Evolutionary conservation across 2,329 filamentous ascomycete genomes (phyloP).

Genomic region (Chalaropsis thielavioides): DNA sequence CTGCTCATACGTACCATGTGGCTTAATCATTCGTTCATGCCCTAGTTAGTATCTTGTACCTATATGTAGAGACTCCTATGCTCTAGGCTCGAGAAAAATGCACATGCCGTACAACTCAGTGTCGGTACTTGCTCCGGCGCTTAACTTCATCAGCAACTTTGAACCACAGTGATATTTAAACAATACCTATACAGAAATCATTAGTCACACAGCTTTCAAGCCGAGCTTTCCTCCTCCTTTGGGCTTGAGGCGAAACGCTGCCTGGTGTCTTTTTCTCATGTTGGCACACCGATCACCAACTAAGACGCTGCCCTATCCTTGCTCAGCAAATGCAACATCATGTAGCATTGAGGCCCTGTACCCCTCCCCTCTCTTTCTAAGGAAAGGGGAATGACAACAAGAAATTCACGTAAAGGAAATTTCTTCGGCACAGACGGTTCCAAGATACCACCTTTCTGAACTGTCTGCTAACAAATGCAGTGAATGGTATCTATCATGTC

Average conservation of each 20-base stretch:
- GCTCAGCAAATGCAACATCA: background rate
- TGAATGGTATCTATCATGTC: background rate
- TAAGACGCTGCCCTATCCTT: background rate
- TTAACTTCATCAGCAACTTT: background rate
- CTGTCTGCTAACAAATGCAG: background rate
- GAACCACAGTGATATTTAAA: background rate
- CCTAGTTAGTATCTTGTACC: background rate
- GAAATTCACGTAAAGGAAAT: background rate
- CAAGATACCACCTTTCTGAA: background rate
- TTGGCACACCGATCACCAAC: background rate
- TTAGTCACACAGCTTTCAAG: background rate
- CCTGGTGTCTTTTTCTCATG: background rate
- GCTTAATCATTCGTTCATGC: background rate
- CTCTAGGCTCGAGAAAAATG: background rate
- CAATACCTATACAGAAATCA: background rate
- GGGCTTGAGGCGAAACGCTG: background rate
- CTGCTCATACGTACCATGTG: background rate
- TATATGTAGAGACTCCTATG: background rate
- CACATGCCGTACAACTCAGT: background rate
- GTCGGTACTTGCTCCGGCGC: background rate
- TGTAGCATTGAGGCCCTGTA: background rate
- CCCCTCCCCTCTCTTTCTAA: background rate
- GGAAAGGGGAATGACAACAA: background rate
- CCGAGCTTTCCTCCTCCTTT: background rate
- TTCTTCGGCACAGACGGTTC: background rate